A percentile compares a stretch with the other conserved stretches of the same genome.
Evolutionary conservation across 2,329 filamentous ascomycete genomes (phyloP).

Genomic region (Aspergillus sp.): DNA sequence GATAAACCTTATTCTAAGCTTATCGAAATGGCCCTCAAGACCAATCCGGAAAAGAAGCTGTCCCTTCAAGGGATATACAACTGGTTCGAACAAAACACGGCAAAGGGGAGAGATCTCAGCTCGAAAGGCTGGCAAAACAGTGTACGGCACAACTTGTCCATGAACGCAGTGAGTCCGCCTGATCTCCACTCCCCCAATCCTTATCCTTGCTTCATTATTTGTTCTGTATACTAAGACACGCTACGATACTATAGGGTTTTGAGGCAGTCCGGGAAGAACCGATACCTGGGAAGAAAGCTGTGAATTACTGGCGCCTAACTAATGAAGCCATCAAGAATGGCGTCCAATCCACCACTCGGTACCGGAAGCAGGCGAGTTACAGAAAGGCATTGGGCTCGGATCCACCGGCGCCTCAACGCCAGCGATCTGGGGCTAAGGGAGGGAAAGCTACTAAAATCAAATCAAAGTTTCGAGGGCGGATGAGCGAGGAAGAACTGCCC

Average conservation of each 20-base stretch:
- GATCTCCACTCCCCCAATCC: constrained; percentile 5
- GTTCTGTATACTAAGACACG: not conserved
- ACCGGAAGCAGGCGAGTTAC: constrained; percentile 56
- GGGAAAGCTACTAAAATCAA: constrained; percentile 42
- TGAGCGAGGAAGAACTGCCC: constrained; percentile 27
- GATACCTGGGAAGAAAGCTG: constrained; percentile 52
- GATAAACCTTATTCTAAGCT: constrained; percentile 73
- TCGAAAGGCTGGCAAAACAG: constrained; percentile 89
- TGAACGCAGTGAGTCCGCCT: constrained; percentile 74
- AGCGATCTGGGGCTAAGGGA: constrained; percentile 45
- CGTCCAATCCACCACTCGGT: constrained; percentile 83
- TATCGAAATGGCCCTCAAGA: constrained; percentile 74
- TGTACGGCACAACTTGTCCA: constrained; percentile 91
- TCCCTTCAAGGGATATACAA: constrained; percentile 83
- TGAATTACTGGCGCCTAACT: constrained; percentile 78
- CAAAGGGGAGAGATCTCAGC: constrained; percentile 64
- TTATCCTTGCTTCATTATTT: not conserved
- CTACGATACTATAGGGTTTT: constrained; percentile 34
- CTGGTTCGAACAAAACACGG: constrained; percentile 83
- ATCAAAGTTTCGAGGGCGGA: constrained; percentile 32
- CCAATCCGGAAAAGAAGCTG: constrained; percentile 67
- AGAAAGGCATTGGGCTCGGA: constrained; percentile 44
- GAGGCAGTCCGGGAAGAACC: constrained; percentile 58
- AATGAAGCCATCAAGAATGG: constrained; percentile 65
- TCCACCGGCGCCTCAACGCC: constrained; percentile 41